Evolutionary conservation across 768 basidiomycete species (phyloP).

Genomic region (Hygrophorus pudorinus): DNA sequence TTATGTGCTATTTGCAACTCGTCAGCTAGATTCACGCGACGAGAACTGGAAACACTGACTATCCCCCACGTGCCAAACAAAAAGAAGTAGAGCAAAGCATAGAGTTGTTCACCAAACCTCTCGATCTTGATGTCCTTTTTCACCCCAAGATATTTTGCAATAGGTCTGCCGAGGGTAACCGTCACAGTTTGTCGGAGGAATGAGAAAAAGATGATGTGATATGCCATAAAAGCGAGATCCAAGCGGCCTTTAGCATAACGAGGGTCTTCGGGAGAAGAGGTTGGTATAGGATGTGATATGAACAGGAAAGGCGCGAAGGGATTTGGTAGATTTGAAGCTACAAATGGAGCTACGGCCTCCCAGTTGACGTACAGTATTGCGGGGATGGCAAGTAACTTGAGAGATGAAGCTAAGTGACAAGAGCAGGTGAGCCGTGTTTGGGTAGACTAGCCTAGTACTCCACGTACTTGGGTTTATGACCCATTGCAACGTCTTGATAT

Average conservation of each 20-base stretch:
- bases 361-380: constrained; percentile 56
- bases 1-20: constrained; percentile 50
- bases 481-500: constrained; percentile 5
- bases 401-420: constrained; percentile 39
- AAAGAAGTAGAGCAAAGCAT: constrained; percentile 75
- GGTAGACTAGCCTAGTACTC: constrained; percentile 1
- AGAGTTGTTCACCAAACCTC: constrained; percentile 87
- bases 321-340: constrained; percentile 45
- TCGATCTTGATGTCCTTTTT: constrained; percentile 55
- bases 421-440: constrained; percentile 14
- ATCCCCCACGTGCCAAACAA: constrained; percentile 66
- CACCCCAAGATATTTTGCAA: constrained; percentile 67
- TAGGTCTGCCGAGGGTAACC: constrained; percentile 49
- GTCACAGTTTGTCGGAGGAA: constrained; percentile 73
- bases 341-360: constrained; percentile 37
- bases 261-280: constrained; percentile 41
- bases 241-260: constrained; percentile 63
- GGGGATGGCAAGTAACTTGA: constrained; percentile 57
- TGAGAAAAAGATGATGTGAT: constrained; percentile 83
- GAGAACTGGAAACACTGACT: constrained; percentile 36
- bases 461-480: constrained; percentile 5
- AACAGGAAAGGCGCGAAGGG: constrained; percentile 68
- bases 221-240: constrained; percentile 73
- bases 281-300: constrained; percentile 53
- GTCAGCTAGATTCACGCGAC: constrained; percentile 2